phyloP scores from a whole-genome alignment of 1,139 yeast species.

The Trichomonascaceae sp. region DNA sequence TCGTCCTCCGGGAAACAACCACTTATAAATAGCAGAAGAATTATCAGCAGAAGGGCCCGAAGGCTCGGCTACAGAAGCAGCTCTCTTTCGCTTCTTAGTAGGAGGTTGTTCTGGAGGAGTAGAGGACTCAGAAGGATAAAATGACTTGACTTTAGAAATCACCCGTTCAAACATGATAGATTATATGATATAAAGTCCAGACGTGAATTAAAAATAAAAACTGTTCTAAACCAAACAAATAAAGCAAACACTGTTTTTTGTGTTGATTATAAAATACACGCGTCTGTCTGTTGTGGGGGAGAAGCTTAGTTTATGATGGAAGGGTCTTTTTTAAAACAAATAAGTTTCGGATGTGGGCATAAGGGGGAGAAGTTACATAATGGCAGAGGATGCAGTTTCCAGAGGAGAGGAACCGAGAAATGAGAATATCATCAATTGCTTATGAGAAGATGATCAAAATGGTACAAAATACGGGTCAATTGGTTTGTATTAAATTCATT shows the following conservation, averaged over 20 bases:
- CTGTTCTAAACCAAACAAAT: not conserved
- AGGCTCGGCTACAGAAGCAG: not conserved
- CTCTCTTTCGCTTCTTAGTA: slow-evolving; percentile 5
- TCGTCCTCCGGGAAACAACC: slow-evolving; percentile 1
- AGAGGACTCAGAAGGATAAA: not conserved
- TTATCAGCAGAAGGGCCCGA: not conserved
- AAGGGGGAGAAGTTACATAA: not conserved
- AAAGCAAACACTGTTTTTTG: not conserved
- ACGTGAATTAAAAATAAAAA: not conserved
- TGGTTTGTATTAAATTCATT: too few relatives aligned
- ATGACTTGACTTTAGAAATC: slow-evolving; percentile 1
- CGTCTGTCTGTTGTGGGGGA: not conserved
- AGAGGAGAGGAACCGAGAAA: too few relatives aligned
- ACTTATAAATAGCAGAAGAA: not conserved
- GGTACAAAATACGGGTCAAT: too few relatives aligned
- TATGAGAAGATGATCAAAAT: too few relatives aligned
- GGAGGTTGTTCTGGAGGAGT: not conserved
- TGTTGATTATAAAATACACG: not conserved
- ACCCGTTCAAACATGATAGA: slow-evolving; percentile 1
- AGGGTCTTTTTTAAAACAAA: not conserved
- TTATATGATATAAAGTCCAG: not conserved
- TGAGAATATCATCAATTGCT: too few relatives aligned
- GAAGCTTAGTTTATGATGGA: not conserved
- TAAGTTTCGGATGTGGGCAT: not conserved
- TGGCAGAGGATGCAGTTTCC: not conserved